Percentiles rank a stretch among this genome's conserved stretches.
phyloP scores from a whole-genome alignment of 2,329 filamentous ascomycete species.

The Diaporthe helianthi region DNA sequence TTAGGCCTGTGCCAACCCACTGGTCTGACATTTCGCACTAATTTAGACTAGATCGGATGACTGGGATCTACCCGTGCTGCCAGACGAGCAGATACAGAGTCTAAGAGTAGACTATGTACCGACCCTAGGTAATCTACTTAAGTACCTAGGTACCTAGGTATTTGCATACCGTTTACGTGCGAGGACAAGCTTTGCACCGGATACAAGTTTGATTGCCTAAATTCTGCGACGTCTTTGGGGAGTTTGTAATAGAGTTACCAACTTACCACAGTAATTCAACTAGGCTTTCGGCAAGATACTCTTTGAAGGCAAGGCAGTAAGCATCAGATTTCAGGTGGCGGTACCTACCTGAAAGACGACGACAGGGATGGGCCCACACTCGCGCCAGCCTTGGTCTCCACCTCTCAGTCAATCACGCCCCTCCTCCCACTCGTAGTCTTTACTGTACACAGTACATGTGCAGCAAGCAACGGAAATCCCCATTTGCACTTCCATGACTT shows the following conservation, averaged over 20 bases:
- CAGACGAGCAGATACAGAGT: constrained; percentile 1
- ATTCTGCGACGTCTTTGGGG: not conserved
- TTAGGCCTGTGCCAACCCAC: constrained; percentile 11
- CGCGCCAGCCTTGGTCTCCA: not conserved
- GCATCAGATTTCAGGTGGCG: not conserved
- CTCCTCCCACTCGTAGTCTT: not conserved
- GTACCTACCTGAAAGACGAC: constrained; percentile 17
- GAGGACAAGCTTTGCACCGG: not conserved
- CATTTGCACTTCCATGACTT: constrained; percentile 7
- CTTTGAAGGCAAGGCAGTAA: not conserved
- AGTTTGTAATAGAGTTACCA: too few relatives aligned
- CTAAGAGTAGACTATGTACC: too few relatives aligned
- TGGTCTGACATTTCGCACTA: constrained; percentile 23
- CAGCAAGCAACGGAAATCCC: constrained; percentile 9
- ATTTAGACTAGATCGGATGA: constrained; percentile 23
- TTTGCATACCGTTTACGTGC: too few relatives aligned
- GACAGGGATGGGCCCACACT: not conserved
- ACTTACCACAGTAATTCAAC: not conserved
- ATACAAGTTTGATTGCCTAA: not conserved
- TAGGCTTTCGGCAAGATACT: not conserved
- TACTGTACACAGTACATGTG: too few relatives aligned
- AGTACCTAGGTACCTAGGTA: too few relatives aligned
- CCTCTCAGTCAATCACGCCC: constrained; percentile 15
- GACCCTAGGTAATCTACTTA: too few relatives aligned
- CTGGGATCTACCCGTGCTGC: constrained; percentile 27